Conservation (phyloP, 2,329 filamentous ascomycete species). For the Emericellopsis atlantica region DNA sequence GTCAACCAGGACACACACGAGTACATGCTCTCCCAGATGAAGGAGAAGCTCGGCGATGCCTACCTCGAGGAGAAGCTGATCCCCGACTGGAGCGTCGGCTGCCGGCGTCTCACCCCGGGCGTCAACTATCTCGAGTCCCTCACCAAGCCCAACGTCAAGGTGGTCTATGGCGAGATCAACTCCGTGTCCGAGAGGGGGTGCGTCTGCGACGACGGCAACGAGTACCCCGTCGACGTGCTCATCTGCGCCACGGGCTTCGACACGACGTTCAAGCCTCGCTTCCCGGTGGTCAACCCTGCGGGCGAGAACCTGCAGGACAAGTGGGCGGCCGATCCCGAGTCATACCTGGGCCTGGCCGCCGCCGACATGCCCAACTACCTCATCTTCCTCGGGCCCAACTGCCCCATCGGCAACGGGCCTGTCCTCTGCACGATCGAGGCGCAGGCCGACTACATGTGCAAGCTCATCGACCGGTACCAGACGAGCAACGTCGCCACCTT, state of each 20-base stretch:
- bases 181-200: slow-evolving; percentile 29
- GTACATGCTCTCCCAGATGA: slow-evolving; percentile 26
- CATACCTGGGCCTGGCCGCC: slow-evolving; percentile 42
- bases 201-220: slow-evolving; percentile 31
- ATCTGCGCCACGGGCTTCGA: slow-evolving; percentile 48
- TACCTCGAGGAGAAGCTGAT: slow-evolving; percentile 36
- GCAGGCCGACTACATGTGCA: slow-evolving; percentile 35
- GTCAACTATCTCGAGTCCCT: slow-evolving; percentile 34
- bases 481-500: slow-evolving; percentile 27
- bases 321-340: slow-evolving; percentile 30
- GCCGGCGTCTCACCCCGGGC: slow-evolving; percentile 34
- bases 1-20: slow-evolving; percentile 24
- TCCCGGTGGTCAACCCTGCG: slow-evolving; percentile 33
- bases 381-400: slow-evolving; percentile 28
- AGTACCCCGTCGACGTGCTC: slow-evolving; percentile 40
- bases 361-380: slow-evolving; percentile 42
- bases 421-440: slow-evolving; percentile 29
- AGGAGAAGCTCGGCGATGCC: slow-evolving; percentile 24
- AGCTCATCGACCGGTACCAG: slow-evolving; percentile 34
- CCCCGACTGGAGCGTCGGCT: slow-evolving; percentile 34
- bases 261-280: slow-evolving; percentile 36
- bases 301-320: slow-evolving; percentile 35
- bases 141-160: slow-evolving; percentile 30
- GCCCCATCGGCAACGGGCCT: slow-evolving; percentile 22
- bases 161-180: slow-evolving; percentile 24